These are phyloP conservation scores for Spizellomyces sp. DNA, from an alignment of 192 early-diverging fungal genomes.

Conservation along the genomic window DNA sequence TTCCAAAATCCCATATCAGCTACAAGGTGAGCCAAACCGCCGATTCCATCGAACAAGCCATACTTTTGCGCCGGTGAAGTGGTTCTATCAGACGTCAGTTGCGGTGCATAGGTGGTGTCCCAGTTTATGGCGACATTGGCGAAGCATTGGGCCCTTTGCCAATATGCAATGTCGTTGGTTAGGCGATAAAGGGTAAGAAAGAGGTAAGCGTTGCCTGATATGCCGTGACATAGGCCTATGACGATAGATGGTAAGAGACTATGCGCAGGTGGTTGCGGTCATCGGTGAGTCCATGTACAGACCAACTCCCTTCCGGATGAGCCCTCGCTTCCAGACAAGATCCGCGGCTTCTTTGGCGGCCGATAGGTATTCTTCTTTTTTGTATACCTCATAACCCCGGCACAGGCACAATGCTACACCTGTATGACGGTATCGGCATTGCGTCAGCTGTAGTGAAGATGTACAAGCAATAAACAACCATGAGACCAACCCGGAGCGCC, in stretches of 20 bases:
- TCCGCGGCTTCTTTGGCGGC: constrained; percentile 15
- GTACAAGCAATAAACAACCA: too few relatives aligned
- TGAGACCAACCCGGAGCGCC: too few relatives aligned
- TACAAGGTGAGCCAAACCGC: neutral
- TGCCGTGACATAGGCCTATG: constrained; percentile 36
- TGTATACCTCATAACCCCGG: constrained; percentile 20
- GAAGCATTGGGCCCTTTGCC: neutral
- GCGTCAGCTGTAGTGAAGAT: too few relatives aligned
- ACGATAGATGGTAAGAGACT: too few relatives aligned
- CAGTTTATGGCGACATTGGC: constrained; percentile 8
- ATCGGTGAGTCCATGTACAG: constrained; percentile 15
- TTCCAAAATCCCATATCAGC: constrained; percentile 4
- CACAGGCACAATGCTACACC: constrained; percentile 19
- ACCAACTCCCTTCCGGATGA: constrained; percentile 32
- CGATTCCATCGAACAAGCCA: constrained; percentile 3
- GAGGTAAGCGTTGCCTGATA: constrained; percentile 32
- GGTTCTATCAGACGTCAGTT: neutral
- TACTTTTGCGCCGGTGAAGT: neutral
- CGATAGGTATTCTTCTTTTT: constrained; percentile 3
- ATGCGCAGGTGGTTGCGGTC: neutral
- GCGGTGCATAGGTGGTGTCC: constrained; percentile 11
- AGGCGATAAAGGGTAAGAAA: constrained; percentile 26
- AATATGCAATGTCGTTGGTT: constrained; percentile 11
- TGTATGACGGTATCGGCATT: neutral
- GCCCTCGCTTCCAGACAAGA: constrained; percentile 30